Evolutionary conservation across 192 early-diverging fungal species (phyloP), one percentile per base, ranked within the genome.

Genomic region (Ambispora gerdemannii): DNA sequence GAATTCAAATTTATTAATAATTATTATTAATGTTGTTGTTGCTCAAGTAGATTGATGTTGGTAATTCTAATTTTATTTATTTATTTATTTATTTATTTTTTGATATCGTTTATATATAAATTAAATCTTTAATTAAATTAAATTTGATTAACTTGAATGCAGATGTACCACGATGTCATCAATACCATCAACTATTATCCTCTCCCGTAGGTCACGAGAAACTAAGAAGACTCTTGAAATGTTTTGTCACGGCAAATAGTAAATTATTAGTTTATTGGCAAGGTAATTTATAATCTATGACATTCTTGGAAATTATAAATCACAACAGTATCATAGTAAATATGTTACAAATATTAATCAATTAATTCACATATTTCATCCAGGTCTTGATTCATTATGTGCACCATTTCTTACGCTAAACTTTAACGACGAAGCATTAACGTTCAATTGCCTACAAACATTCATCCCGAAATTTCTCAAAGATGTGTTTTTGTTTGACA

Each of bases 241-340:
- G 78, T 30, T 87, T 84, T 84, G 77, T 87, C 0, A 78, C 81
- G 11, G 84, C 85, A 10, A 85, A 88, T 61, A 78, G 73, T 4
- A 74, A 86, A 43, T 52, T 78, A 19, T 71, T 70, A 31, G 91
- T 92, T 19, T 93, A 93, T 72, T 93, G 91, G 91, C 91, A 93
- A 85, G 91, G 86, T 85, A 75, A 27, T 24, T 2, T 34, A 28
- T 32, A 13, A 38, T 70, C 58, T 32, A 3, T 28, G 15, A 49
- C 15, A 20, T 28, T 33, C 10, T 11, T 27, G 19, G 38, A 25
- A 50, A 15, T 69, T 25, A 53, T 15, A 19, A 61, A 27, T 51
- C 15, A 52, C 17, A 11, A 11, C 19, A 19, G 15, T 7, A 3
- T 22, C 24, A 22, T 30, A 4, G 34, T 50, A 10, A 74, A 50